Conservation (phyloP, 441 rosid species). For the Cnidoscolus chayamansa region DNA sequence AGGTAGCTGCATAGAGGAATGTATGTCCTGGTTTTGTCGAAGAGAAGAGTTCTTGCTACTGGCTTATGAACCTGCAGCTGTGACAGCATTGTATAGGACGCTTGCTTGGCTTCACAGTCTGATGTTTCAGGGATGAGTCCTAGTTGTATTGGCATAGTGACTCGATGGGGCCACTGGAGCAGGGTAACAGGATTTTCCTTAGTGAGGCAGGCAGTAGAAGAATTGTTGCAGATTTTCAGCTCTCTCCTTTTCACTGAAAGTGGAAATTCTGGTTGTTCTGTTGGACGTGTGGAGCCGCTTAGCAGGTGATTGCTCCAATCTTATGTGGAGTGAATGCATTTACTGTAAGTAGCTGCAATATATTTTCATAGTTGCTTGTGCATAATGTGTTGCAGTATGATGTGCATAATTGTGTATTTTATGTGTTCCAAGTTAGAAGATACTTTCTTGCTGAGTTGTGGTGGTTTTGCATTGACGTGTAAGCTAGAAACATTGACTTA, state of each 20-base stretch:
- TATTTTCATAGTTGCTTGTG: not conserved
- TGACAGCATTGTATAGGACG: slow-evolving; percentile 72
- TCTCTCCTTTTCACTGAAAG: slow-evolving; percentile 75
- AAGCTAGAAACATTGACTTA: too few species aligned
- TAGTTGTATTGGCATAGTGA: slow-evolving; percentile 76
- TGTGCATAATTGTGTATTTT: not conserved
- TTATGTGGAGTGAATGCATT: slow-evolving; percentile 85
- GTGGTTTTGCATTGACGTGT: not conserved
- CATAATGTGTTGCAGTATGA: slow-evolving; percentile 28
- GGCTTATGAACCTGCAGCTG: slow-evolving; percentile 93
- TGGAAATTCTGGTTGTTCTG: slow-evolving; percentile 84
- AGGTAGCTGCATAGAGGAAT: slow-evolving; percentile 75
- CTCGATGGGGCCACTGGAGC: slow-evolving; percentile 93
- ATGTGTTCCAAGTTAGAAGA: not conserved
- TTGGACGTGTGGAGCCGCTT: slow-evolving; percentile 79
- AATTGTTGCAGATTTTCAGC: slow-evolving; percentile 65
- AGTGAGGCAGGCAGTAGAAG: slow-evolving; percentile 75
- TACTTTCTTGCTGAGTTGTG: slow-evolving; percentile 17
- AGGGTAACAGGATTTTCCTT: slow-evolving; percentile 80
- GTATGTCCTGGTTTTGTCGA: slow-evolving; percentile 75
- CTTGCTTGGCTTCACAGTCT: slow-evolving; percentile 79
- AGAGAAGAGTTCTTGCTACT: slow-evolving; percentile 72
- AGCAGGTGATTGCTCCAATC: slow-evolving; percentile 70
- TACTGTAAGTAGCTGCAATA: slow-evolving; percentile 38
- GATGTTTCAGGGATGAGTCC: slow-evolving; percentile 68